These are phyloP conservation scores for Sphagnum tenellum DNA, from an alignment of 225 moss, liverwort and hornwort species.

Conservation along the genomic window DNA sequence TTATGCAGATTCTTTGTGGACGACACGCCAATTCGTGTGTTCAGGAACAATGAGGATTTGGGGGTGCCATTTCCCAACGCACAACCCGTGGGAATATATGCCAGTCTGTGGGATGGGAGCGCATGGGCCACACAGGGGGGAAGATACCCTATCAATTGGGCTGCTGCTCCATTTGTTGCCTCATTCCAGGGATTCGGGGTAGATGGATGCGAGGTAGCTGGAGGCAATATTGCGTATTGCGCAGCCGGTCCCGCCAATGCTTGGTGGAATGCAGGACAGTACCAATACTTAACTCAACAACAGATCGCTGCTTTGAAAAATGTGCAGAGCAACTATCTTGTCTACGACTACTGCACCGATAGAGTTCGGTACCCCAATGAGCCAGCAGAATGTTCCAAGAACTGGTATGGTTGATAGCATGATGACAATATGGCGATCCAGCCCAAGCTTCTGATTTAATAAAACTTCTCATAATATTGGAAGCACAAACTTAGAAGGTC, in stretches of 20 bases:
- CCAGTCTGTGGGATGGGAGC: conserved; percentile 59
- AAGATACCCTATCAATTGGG: conserved; percentile 25
- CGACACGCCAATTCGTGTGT: conserved; percentile 46
- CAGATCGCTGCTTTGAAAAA: conserved; percentile 16
- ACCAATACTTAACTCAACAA: conserved; percentile 26
- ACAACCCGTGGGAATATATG: conserved; percentile 42
- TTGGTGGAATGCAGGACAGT: conserved; percentile 31
- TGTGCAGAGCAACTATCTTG: conserved; percentile 5
- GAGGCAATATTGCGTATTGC: conserved; percentile 17
- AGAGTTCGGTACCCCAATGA: conserved; percentile 10
- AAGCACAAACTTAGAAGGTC: too few species aligned
- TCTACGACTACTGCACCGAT: conserved; percentile 33
- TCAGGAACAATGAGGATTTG: conserved; percentile 38
- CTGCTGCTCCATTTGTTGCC: conserved; percentile 42
- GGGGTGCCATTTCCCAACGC: conserved; percentile 50
- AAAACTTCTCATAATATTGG: too few species aligned
- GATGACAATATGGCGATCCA: too few species aligned
- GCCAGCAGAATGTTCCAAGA: conserved; percentile 15
- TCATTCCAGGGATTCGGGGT: conserved; percentile 49
- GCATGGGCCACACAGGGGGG: conserved; percentile 49
- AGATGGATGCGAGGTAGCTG: conserved; percentile 20
- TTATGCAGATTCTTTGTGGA: conserved; percentile 49
- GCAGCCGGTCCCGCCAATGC: conserved; percentile 3
- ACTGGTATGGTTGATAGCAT: neutral
- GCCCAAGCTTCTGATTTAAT: too few species aligned